Conservation (phyloP, 768 basidiomycete species). For the Cystobasidium ongulense region DNA sequence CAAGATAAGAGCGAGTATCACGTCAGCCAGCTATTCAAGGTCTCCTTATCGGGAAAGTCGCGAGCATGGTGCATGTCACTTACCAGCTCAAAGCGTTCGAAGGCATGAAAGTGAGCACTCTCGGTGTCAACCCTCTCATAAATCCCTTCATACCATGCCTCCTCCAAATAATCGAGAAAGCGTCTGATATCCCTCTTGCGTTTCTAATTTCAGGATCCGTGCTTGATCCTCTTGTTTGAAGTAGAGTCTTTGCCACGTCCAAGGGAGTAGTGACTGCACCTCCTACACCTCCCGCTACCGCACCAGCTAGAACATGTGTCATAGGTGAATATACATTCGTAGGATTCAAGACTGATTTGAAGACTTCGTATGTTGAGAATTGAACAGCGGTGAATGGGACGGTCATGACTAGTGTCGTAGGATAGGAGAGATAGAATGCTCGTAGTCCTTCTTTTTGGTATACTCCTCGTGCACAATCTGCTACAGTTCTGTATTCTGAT, state of each 20-base stretch:
- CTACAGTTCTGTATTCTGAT: conserved; percentile 78
- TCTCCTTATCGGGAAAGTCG: not conserved
- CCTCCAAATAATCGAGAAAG: conserved; percentile 75
- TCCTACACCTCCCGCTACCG: conserved; percentile 82
- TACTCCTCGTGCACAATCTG: conserved; percentile 74
- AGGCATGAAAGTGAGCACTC: conserved; percentile 90
- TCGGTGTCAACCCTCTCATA: conserved; percentile 73
- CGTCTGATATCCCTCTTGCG: conserved; percentile 74
- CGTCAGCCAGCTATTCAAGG: not conserved
- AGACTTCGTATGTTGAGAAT: conserved; percentile 88
- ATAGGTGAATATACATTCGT: conserved; percentile 77
- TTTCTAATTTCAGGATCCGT: conserved; percentile 72
- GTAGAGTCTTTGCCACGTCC: conserved; percentile 92
- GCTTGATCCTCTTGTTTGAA: conserved; percentile 92
- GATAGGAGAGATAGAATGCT: conserved; percentile 98
- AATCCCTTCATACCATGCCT: conserved; percentile 81
- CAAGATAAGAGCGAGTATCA: not conserved
- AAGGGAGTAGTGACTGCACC: conserved; percentile 92
- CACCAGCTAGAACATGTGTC: conserved; percentile 86
- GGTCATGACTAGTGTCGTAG: conserved; percentile 90
- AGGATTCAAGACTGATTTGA: conserved; percentile 80
- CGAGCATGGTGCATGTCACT: conserved; percentile 59
- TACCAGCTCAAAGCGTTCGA: conserved; percentile 91
- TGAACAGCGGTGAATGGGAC: conserved; percentile 98
- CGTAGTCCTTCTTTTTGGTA: conserved; percentile 73